phyloP scores from a whole-genome alignment of 2,329 filamentous ascomycete species.

The Colletotrichum kahawae region DNA sequence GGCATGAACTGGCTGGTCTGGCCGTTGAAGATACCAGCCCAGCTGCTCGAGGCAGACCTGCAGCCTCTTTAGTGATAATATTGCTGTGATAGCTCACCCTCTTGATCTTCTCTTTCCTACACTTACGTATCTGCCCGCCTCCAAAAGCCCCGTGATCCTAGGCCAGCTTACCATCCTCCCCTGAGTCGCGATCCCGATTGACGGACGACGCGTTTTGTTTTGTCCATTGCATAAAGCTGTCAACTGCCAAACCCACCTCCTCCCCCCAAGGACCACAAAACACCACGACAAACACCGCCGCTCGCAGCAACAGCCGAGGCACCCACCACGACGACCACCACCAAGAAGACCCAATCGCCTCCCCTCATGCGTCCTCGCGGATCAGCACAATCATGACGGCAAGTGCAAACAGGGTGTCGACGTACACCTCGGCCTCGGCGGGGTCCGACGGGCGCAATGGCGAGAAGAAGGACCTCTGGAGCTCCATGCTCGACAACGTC shows the following conservation, averaged over 20 bases:
- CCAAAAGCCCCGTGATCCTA: background rate
- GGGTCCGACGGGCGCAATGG: constrained; percentile 63
- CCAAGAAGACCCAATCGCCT: background rate
- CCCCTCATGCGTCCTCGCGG: constrained; percentile 10
- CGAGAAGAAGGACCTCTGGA: constrained; percentile 92
- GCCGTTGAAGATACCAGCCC: background rate
- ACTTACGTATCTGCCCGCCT: background rate
- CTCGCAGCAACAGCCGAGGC: background rate
- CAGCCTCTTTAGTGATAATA: background rate
- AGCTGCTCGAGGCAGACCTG: background rate
- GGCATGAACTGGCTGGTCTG: background rate
- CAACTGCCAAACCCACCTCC: constrained; percentile 10
- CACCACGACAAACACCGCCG: background rate
- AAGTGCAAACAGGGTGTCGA: constrained; percentile 62
- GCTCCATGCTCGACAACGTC: constrained; percentile 87
- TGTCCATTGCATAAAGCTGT: constrained; percentile 14
- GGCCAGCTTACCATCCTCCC: background rate
- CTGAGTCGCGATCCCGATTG: constrained; percentile 7
- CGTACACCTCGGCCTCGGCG: constrained; percentile 59
- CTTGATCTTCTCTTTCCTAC: background rate
- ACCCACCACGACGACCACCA: background rate
- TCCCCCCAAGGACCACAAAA: background rate
- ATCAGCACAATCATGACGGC: constrained; percentile 46
- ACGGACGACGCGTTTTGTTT: constrained; percentile 9
- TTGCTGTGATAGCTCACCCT: background rate